These are phyloP conservation scores for Acephala macrosclerotiorum DNA, from an alignment of 2,329 filamentous ascomycete species.

Conservation along the genomic window DNA sequence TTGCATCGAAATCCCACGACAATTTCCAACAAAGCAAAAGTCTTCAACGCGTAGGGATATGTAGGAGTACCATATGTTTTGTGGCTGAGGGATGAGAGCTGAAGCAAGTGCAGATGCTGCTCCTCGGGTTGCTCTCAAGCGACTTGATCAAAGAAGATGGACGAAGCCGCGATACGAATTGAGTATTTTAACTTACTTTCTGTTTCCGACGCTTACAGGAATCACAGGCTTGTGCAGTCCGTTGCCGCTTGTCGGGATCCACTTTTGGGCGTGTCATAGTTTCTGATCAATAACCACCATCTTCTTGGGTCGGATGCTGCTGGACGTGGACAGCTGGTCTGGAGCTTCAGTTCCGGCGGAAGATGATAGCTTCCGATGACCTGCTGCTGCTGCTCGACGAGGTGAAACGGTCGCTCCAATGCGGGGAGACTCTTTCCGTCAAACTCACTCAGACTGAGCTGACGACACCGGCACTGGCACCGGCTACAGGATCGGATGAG, in stretches of 20 bases:
- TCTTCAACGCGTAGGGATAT: not conserved
- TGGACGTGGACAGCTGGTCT: not conserved
- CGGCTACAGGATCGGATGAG: slow-evolving; percentile 15
- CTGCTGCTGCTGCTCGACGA: not conserved
- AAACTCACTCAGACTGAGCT: not conserved
- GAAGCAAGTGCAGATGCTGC: not conserved
- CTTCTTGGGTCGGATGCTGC: not conserved
- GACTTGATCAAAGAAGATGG: not conserved
- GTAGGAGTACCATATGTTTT: not conserved
- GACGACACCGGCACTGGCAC: not conserved
- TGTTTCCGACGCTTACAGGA: slow-evolving; percentile 40
- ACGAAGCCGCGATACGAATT: not conserved
- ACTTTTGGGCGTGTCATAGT: slow-evolving; percentile 37
- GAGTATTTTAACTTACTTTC: slow-evolving; percentile 32
- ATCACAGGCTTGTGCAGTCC: slow-evolving; percentile 38
- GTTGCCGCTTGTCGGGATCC: slow-evolving; percentile 38
- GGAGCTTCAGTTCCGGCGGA: not conserved
- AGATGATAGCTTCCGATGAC: slow-evolving; percentile 5
- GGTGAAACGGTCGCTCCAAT: not conserved
- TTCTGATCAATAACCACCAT: not conserved
- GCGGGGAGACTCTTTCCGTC: not conserved
- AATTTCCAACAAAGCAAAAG: not conserved
- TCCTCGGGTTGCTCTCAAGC: not conserved
- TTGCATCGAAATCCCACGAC: not conserved
- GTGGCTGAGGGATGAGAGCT: not conserved